Conservation (phyloP, 352 stramenopile genomes). For the Pythium coloratum region DNA sequence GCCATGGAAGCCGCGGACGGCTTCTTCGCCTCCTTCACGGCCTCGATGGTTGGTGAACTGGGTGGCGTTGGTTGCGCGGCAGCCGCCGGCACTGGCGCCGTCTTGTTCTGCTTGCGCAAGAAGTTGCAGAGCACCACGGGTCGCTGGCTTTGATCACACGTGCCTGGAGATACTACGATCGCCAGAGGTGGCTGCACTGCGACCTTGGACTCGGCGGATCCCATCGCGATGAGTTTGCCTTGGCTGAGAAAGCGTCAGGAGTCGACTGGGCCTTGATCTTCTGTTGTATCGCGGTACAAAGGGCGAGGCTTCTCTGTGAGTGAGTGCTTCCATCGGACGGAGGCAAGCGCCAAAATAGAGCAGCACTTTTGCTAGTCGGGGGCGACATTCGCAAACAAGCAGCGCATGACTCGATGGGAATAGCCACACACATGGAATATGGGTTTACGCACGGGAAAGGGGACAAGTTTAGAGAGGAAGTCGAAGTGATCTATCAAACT, state of each 20-base stretch:
- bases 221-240: slow-evolving; percentile 28
- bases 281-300: no score
- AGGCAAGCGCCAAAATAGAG: no score
- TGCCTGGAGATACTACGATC: slow-evolving; percentile 1
- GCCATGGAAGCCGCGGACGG: background rate
- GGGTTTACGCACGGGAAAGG: no score
- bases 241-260: no score
- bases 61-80: background rate
- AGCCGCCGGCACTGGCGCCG: background rate
- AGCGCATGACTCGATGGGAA: no score
- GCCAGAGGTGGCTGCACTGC: slow-evolving; percentile 38
- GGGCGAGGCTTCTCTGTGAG: no score
- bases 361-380: no score
- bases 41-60: slow-evolving; percentile 18
- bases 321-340: no score
- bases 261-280: no score
- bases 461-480: background rate
- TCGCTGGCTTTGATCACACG: no score
- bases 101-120: slow-evolving; percentile 23
- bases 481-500: slow-evolving; percentile 1
- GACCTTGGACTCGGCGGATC: slow-evolving; percentile 46
- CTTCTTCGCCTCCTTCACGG: slow-evolving; percentile 13
- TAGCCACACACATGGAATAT: no score
- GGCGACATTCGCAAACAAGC: no score
- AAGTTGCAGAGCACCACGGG: slow-evolving; percentile 27